Conservation (phyloP, 768 basidiomycete genomes). For the Psilocybe cyanescens region DNA sequence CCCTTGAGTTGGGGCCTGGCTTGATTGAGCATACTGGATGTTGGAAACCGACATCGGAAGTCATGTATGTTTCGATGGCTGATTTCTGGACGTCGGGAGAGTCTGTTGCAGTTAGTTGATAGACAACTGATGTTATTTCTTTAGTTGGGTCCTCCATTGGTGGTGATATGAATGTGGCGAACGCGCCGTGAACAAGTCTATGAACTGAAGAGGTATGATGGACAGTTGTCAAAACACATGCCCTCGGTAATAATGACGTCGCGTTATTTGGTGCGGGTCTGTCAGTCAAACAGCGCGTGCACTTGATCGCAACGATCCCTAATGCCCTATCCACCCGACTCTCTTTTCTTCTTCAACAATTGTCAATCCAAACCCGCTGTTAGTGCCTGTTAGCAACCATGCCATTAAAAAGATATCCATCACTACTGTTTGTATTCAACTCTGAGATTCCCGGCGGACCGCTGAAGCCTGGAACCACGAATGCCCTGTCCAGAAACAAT, state of each 20-base stretch:
- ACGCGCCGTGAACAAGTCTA: no score
- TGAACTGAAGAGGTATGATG: no score
- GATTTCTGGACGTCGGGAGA: constrained; percentile 54
- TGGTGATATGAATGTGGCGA: not conserved
- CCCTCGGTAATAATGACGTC: not conserved
- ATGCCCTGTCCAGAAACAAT: not conserved
- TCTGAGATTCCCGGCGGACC: not conserved
- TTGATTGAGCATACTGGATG: constrained; percentile 61
- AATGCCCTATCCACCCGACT: no score
- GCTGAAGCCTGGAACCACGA: not conserved
- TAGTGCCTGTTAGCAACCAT: no score
- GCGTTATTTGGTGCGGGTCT: not conserved
- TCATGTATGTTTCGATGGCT: constrained; percentile 53
- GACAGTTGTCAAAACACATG: no score
- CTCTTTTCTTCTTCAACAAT: no score
- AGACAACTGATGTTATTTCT: constrained; percentile 51
- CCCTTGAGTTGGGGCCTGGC: constrained; percentile 53
- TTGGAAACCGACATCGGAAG: constrained; percentile 56
- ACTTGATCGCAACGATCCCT: no score
- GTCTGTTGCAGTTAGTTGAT: constrained; percentile 47
- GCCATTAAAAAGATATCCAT: no score
- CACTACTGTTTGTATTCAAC: not conserved
- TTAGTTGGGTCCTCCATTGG: constrained; percentile 55
- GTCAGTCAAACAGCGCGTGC: not conserved
- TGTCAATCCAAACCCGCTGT: no score